Evolutionary conservation across 148 eudicot genomes (phyloP), one percentile per base, ranked within the genome.

Genomic region (Rhododendron vialii): DNA sequence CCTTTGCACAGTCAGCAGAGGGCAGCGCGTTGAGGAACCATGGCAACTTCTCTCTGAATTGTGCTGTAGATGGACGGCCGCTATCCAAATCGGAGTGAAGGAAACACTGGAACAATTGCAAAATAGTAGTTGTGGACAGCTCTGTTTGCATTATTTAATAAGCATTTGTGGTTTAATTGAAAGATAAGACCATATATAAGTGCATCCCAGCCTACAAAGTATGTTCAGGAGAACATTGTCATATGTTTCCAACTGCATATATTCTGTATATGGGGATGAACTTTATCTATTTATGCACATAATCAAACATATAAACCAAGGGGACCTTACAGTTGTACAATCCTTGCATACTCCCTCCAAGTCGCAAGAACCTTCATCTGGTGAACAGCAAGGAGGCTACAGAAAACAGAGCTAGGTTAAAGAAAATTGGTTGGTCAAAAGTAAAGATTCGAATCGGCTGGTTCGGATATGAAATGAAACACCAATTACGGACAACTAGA

Each of bases 1-100:
- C 96, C 85, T 93, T 93, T n/a, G 96, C 96, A 93, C 96, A 93
- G 87, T 93, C 96, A 88, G 94, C 93, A 82, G 96, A 93, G 63
- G 96, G 96, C 84, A 93, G 82, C 26, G 96, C 94, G 82, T 89
- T 79, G 71, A 93, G 96, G 81, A 93, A 92, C 96, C 94, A 93
- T 24, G 96, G 96, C 50, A 93, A 89, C 90, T 92, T 92, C 80
- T 93, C 92, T 78, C 87, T 89, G 81, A 93, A 93, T 82, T 93
- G 96, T 15, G 86, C 76, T 6, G 94, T 91, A 77, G 96, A 91
- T 86, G 96, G 96, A 79, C 96, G 96, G 81, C 89, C 94, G 83
- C 89, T 88, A 41, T 89, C 86, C 92, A 93, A 88, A 85, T 93
- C 96, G 13, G 94, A 87, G 85, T 91, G 96, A 55, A 87, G 93